phyloP scores from a whole-genome alignment of 306 rosid genomes.

The Sechiopsis laciniata region DNA sequence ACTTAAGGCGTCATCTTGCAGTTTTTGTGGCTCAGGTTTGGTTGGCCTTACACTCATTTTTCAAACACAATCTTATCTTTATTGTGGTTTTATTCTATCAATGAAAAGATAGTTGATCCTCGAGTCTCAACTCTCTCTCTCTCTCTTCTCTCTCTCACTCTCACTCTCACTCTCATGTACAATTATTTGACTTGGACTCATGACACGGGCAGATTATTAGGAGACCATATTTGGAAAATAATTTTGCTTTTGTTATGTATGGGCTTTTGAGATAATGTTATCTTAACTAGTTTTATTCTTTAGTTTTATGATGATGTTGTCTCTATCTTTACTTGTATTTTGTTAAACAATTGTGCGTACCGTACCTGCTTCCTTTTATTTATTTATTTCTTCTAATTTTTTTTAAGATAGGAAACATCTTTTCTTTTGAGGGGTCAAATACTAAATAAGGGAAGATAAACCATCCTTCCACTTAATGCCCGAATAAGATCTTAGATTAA shows the following conservation, averaged over 20 bases:
- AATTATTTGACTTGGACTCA: not conserved
- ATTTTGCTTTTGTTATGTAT: not conserved
- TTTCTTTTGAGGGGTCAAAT: not conserved
- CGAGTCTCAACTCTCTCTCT: not conserved
- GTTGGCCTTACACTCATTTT: constrained; percentile 13
- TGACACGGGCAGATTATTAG: not conserved
- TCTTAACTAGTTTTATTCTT: not conserved
- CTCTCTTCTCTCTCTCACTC: no score
- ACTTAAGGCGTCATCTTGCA: constrained; percentile 62
- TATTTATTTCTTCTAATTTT: not conserved
- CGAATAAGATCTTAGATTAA: not conserved
- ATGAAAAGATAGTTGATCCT: not conserved
- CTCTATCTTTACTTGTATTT: not conserved
- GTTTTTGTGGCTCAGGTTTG: constrained; percentile 83
- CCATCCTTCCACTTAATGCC: not conserved
- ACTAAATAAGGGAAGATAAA: not conserved
- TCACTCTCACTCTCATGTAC: no score
- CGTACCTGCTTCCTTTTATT: not conserved
- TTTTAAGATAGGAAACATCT: not conserved
- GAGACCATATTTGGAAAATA: not conserved
- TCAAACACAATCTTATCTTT: not conserved
- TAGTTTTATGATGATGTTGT: not conserved
- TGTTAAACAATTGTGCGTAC: not conserved
- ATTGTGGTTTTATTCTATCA: constrained; percentile 14
- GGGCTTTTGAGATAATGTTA: not conserved